Percentiles rank a stretch among this genome's conserved stretches.
These are phyloP conservation scores for Fonsecaea pedrosoi DNA, from an alignment of 2,329 filamentous ascomycete species.

Conservation along the genomic window DNA sequence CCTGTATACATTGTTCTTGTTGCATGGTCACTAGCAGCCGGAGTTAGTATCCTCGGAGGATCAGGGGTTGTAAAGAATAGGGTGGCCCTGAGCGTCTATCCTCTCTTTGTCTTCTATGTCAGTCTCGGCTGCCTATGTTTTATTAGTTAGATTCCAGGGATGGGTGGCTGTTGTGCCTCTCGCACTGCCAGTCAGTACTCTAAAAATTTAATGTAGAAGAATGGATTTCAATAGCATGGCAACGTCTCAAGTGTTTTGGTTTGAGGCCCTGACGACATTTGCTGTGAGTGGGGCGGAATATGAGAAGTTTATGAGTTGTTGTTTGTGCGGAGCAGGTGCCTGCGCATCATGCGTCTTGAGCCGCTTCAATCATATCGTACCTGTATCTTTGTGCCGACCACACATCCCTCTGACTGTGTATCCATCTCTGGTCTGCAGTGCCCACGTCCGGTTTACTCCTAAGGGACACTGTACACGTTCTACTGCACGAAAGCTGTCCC, in stretches of 20 bases:
- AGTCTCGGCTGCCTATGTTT: conserved; percentile 94
- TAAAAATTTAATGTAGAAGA: background rate
- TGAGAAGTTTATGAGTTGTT: background rate
- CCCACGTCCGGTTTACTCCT: background rate
- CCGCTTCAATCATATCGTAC: conserved; percentile 3
- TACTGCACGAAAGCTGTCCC: background rate
- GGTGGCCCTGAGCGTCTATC: conserved; percentile 91
- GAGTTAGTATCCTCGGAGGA: conserved; percentile 92
- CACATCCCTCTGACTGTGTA: background rate
- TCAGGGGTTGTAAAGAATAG: conserved; percentile 95
- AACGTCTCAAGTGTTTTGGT: background rate
- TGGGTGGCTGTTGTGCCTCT: background rate
- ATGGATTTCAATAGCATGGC: background rate
- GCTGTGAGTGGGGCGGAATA: background rate
- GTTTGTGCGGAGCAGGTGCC: conserved; percentile 4
- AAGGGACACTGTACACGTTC: background rate
- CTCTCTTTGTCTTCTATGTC: conserved; percentile 92
- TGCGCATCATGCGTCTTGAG: conserved; percentile 2
- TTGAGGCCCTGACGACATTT: background rate
- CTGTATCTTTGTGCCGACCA: conserved; percentile 1
- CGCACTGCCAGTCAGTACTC: background rate
- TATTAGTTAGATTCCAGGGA: conserved; percentile 71
- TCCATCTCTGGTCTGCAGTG: background rate
- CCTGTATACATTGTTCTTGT: conserved; percentile 90
- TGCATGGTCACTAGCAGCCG: conserved; percentile 91